Conservation (phyloP, 768 basidiomycete genomes). For the Suillus plorans region DNA sequence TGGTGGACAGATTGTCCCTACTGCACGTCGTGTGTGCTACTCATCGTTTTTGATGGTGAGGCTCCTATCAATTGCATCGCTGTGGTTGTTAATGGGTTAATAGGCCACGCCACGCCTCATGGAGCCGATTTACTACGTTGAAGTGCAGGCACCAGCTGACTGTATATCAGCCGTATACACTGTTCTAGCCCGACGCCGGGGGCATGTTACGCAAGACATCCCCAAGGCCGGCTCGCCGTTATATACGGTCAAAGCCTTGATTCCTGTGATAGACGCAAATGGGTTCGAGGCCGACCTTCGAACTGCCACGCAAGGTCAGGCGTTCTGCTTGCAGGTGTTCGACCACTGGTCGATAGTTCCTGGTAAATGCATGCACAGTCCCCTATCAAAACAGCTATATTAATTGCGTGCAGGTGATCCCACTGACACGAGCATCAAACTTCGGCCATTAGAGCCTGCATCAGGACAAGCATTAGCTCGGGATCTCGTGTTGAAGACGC, state of each 20-base stretch:
- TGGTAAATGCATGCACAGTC: slow-evolving; percentile 47
- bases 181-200: slow-evolving; percentile 95
- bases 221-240: slow-evolving; percentile 97
- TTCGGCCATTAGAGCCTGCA: slow-evolving; percentile 94
- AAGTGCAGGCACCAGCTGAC: slow-evolving; percentile 98
- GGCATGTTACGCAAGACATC: slow-evolving; percentile 98
- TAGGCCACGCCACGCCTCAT: slow-evolving; percentile 93
- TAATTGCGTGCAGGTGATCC: slow-evolving; percentile 72
- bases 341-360: slow-evolving; percentile 99
- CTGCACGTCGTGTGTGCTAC: slow-evolving; percentile 97
- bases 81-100: slow-evolving; percentile 4
- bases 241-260: slow-evolving; percentile 97
- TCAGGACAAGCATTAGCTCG: slow-evolving; percentile 93
- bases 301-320: slow-evolving; percentile 97
- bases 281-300: slow-evolving; percentile 98
- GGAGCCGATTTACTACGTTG: slow-evolving; percentile 98
- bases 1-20: slow-evolving; percentile 97
- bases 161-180: slow-evolving; percentile 99
- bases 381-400: background rate
- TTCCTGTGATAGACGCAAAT: slow-evolving; percentile 97
- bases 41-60: slow-evolving; percentile 97
- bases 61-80: slow-evolving; percentile 11
- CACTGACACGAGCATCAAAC: slow-evolving; percentile 94
- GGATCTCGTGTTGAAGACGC: slow-evolving; percentile 94
- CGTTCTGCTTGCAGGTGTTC: slow-evolving; percentile 97